These are phyloP conservation scores for Talaromyces sp. DNA, from an alignment of 2,329 filamentous ascomycete species.

Conservation along the genomic window DNA sequence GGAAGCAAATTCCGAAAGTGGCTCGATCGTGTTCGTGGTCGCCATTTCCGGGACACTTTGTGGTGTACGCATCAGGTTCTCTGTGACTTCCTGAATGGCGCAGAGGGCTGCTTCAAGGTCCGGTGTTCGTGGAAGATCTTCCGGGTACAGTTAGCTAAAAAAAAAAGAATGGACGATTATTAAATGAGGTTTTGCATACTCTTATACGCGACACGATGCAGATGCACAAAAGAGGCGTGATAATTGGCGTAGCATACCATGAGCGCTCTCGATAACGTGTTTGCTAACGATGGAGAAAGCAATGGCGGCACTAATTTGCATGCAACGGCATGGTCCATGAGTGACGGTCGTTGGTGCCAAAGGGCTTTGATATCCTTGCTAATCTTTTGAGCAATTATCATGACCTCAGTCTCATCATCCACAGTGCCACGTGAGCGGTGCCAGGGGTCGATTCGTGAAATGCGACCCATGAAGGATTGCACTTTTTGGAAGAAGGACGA, in stretches of 20 bases:
- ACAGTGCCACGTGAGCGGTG: constrained; percentile 56
- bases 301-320: constrained; percentile 50
- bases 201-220: constrained; percentile 56
- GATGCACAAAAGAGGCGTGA: constrained; percentile 54
- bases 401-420: constrained; percentile 58
- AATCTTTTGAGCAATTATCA: constrained; percentile 53
- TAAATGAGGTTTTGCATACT: constrained; percentile 22
- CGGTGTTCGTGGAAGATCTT: constrained; percentile 51
- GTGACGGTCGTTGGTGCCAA: constrained; percentile 50
- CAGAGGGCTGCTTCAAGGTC: constrained; percentile 27
- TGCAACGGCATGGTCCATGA: constrained; percentile 57
- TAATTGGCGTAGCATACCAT: constrained; percentile 57
- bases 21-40: not conserved
- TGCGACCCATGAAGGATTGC: constrained; percentile 56
- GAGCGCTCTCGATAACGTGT: constrained; percentile 53
- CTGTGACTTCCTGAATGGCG: constrained; percentile 12
- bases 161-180: not conserved
- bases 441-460: constrained; percentile 57
- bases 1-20: constrained; percentile 26
- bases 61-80: constrained; percentile 6
- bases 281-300: constrained; percentile 49
- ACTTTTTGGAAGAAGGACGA: constrained; percentile 58
- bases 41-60: not conserved
- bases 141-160: not conserved
- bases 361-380: constrained; percentile 50